A percentile compares a stretch with the other conserved stretches of the same genome.
Conservation (phyloP, 228 moss, liverwort and hornwort species). For the Sphagnum magellanicum region DNA sequence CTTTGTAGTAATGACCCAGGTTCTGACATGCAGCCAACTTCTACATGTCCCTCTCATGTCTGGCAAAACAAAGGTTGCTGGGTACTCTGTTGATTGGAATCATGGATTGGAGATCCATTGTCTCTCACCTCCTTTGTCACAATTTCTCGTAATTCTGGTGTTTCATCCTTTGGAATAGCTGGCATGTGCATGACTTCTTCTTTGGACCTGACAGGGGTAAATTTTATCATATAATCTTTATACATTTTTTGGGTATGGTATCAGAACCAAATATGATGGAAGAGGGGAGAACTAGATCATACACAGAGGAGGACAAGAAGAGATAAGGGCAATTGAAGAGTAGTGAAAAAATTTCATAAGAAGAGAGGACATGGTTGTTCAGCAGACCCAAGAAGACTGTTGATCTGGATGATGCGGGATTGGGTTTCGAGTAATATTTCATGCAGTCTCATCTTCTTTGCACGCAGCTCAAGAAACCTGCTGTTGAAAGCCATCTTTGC, state of each 20-base stretch:
- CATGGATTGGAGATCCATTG: too few species aligned
- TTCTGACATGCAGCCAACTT: too few species aligned
- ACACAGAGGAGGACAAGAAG: background rate
- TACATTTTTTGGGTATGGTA: background rate
- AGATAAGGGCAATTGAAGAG: too few species aligned
- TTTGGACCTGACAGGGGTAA: constrained; percentile 35
- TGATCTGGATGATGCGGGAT: constrained; percentile 52
- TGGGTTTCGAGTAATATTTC: constrained; percentile 41
- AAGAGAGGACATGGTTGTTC: background rate
- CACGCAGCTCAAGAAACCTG: constrained; percentile 56
- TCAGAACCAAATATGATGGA: background rate
- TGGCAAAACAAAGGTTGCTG: too few species aligned
- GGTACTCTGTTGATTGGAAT: too few species aligned
- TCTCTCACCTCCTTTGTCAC: constrained; percentile 56
- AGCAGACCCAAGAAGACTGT: constrained; percentile 51
- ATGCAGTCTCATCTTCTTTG: constrained; percentile 40
- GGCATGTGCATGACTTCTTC: constrained; percentile 65
- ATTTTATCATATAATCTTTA: too few species aligned
- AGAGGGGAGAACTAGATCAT: background rate
- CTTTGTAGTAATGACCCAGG: too few species aligned
- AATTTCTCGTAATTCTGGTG: constrained; percentile 71
- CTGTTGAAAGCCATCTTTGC: constrained; percentile 74
- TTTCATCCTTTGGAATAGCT: constrained; percentile 52
- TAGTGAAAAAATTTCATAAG: background rate
- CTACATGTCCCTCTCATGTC: too few species aligned